Evolutionary conservation across 225 moss, liverwort and hornwort genomes (phyloP), one percentile per base, ranked within the genome.

Genomic region (Physcomitrellopsis africana): DNA sequence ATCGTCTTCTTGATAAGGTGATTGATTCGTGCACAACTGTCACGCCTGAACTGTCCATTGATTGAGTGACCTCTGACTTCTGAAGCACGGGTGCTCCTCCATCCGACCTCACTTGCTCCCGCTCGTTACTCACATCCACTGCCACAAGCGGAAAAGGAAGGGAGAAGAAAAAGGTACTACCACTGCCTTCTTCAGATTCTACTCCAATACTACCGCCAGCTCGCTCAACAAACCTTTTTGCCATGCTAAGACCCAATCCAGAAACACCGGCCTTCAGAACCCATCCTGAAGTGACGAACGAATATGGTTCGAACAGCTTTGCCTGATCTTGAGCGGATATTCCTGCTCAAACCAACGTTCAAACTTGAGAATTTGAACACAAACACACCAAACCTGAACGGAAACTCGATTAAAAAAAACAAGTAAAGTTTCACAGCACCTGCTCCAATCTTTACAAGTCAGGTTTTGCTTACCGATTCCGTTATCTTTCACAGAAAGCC

Each of bases 181-280:
- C 92, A 51, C 14, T 88, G 10, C 92, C 92, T 81, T 90, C 92
- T 42, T 84, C 81, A 1, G 92, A 92, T 53, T 92, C 84, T 24
- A 92, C 92, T 60, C 92, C 92, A 5, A 92, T 92, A 17, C 81
- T 88, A 27, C 92, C 92, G 58, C 92, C 92, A n/a, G 74, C 86
- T 55, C 81, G 84, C 76, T 92, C 92, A 3, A 92, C 92, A 68
- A 90, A 92, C 53, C 90, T 82, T 51, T 82, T 90, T 0, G 92
- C 92, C 92, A 90, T 90, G 23, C 92, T 92, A 0, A 92, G 86
- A 1, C 92, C 92, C 53, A 92, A 72, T 47, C 92, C 92, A 16
- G 92, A 92, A 9, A 92, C 88, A 1, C 92, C 92, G 2, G 86
- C 84, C 60, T 92, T 92, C 60, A 62, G 27, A 18, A 92, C 92